Evolutionary conservation across 2,329 filamentous ascomycete species (phyloP), one percentile per base, ranked within the genome.

Genomic region (Malbranchea zuffiana): DNA sequence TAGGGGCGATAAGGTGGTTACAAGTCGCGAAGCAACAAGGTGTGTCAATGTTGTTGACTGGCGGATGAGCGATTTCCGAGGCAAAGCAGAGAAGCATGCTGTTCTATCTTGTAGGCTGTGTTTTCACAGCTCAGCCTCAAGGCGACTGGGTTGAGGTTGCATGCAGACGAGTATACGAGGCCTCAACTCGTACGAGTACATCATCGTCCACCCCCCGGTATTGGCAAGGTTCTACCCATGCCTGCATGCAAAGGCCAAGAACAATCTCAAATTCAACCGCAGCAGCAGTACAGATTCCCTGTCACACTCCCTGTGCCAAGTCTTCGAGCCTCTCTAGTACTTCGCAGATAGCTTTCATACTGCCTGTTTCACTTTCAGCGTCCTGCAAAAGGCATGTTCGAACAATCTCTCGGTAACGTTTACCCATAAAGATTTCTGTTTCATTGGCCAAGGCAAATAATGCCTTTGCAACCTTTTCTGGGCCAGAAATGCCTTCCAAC

Each of bases 41-140:
- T 26, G 24, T 13, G 6, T 26, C 24, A 26, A 26, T 26, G 13
- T 26, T 26, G 13, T 26, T 26, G 24, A 26, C 24, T 26, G 13
- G 24, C 24, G 24, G 24, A 26, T 26, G 3, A 13, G 24, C 7
- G 24, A 26, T 26, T 13, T 26, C 24, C 24, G 24, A 26, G 24
- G 24, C 24, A 26, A 13, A 26, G 24, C n/a, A 26, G 24, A 13
- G 24, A 11, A 13, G 24, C 24, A 26, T 26, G 24, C 24, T 26
- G 24, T 26, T n/a, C n/a, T n/a, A 26, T n/a, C n/a, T 26, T n/a
- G n/a, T 26, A 26, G n/a, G 13, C 24, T 26, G 24, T 26, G 24
- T 26, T 26, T 26, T 26, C n/a, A 26, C 24, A 26, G 24, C 24
- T 26, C 24, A 26, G 24, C 24, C 24, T 26, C 24, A 26, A n/a